Percentiles rank a stretch among this genome's conserved stretches.
Evolutionary conservation across 345 rosid genomes (phyloP).

Genomic region (Populus pruinosa): DNA sequence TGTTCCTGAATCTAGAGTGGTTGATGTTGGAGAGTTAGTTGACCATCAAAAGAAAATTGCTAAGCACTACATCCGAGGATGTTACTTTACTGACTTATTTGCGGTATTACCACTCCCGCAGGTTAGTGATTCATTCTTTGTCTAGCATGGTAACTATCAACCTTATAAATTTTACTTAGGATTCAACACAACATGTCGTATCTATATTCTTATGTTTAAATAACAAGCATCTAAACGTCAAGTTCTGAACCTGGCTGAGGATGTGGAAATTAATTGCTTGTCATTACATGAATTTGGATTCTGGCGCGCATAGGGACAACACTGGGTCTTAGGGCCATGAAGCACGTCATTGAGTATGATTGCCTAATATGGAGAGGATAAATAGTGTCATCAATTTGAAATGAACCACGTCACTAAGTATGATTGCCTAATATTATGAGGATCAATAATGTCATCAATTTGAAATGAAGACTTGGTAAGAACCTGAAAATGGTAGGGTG

Average conservation of each 20-base stretch:
- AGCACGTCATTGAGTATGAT: neutral
- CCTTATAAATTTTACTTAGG: neutral
- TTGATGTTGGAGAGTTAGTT: conserved; percentile 88
- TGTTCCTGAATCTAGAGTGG: conserved; percentile 74
- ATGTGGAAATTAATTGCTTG: neutral
- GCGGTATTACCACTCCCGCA: conserved; percentile 77
- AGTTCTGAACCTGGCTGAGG: neutral
- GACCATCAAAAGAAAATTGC: conserved; percentile 78
- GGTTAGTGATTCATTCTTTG: conserved; percentile 38
- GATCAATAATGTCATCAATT: neutral
- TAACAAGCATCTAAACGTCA: neutral
- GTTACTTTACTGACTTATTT: conserved; percentile 56
- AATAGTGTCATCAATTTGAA: neutral
- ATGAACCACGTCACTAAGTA: neutral
- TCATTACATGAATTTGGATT: neutral
- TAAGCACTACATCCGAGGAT: conserved; percentile 50
- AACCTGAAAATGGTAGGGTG: neutral
- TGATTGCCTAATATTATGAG: neutral
- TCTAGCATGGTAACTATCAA: neutral
- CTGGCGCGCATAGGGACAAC: neutral
- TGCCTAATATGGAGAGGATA: neutral
- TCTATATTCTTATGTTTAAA: neutral
- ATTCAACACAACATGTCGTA: conserved; percentile 2
- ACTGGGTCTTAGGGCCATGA: neutral
- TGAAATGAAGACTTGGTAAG: neutral